These are phyloP conservation scores for Saccharomyces hybrid DNA, from an alignment of 1,139 yeast species.

Conservation along the genomic window DNA sequence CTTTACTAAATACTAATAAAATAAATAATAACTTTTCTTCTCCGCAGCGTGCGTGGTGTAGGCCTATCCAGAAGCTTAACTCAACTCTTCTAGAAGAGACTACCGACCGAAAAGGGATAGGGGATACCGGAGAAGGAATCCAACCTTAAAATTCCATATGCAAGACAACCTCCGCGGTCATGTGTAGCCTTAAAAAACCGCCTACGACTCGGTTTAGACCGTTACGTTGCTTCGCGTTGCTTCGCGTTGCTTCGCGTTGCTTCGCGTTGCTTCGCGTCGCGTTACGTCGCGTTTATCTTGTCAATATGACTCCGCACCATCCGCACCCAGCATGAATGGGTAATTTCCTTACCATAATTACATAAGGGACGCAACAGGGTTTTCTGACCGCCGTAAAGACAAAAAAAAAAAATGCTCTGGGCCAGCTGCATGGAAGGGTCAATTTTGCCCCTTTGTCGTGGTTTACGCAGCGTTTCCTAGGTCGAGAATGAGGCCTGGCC, in stretches of 20 bases:
- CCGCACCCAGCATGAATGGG: no score
- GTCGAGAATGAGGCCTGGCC: background rate
- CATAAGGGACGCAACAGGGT: background rate
- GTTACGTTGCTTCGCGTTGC: no score
- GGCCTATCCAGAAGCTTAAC: background rate
- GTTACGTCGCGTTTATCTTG: no score
- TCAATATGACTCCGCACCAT: no score
- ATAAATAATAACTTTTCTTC: background rate
- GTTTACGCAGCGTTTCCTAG: background rate
- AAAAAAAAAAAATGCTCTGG: background rate
- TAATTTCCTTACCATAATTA: no score
- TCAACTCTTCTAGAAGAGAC: background rate
- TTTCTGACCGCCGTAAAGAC: slow-evolving; percentile 15
- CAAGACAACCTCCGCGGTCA: slow-evolving; percentile 20
- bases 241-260: no score
- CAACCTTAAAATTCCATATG: background rate
- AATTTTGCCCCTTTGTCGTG: background rate
- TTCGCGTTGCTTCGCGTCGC: no score
- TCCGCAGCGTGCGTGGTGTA: background rate
- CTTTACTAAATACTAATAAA: background rate
- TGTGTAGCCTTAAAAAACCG: background rate
- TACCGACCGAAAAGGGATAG: background rate
- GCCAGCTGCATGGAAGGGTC: background rate
- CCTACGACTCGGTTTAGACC: background rate
- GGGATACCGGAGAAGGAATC: background rate